Percentiles rank a stretch among this genome's conserved stretches.
Evolutionary conservation across 768 basidiomycete species (phyloP).

Genomic region (Heimioporus sp.): DNA sequence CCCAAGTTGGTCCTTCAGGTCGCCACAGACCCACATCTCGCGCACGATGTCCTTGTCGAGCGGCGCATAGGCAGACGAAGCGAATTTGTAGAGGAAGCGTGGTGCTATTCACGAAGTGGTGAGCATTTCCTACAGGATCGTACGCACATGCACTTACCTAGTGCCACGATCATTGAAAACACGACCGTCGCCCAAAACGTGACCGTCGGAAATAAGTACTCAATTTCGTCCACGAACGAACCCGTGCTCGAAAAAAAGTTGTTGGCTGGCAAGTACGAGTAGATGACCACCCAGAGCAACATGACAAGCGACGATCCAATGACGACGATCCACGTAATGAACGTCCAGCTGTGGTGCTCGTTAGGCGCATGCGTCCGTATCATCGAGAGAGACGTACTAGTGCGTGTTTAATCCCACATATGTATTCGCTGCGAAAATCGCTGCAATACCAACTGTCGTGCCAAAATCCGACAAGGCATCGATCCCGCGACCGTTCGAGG

Average conservation of each 20-base stretch:
- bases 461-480: constrained; percentile 86
- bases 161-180: constrained; percentile 64
- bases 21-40: constrained; percentile 85
- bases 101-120: constrained; percentile 50
- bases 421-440: constrained; percentile 84
- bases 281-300: constrained; percentile 85
- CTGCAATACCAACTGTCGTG: constrained; percentile 85
- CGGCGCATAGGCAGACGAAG: constrained; percentile 69
- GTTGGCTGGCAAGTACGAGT: constrained; percentile 73
- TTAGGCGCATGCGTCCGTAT: constrained; percentile 6
- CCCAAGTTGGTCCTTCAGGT: constrained; percentile 80
- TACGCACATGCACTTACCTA: constrained; percentile 49
- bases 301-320: constrained; percentile 79
- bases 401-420: constrained; percentile 88
- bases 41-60: constrained; percentile 88
- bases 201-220: constrained; percentile 71
- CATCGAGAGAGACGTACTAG: constrained; percentile 60
- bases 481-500: constrained; percentile 79
- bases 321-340: constrained; percentile 81
- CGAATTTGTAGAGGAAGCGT: constrained; percentile 74
- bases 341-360: constrained; percentile 62
- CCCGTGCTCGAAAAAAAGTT: constrained; percentile 72
- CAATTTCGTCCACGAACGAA: constrained; percentile 72
- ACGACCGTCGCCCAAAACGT: constrained; percentile 84
- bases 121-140: constrained; percentile 1